Evolutionary conservation across 1,284 basidiomycete species (phyloP).

Genomic region (Clitocybe nebularis): DNA sequence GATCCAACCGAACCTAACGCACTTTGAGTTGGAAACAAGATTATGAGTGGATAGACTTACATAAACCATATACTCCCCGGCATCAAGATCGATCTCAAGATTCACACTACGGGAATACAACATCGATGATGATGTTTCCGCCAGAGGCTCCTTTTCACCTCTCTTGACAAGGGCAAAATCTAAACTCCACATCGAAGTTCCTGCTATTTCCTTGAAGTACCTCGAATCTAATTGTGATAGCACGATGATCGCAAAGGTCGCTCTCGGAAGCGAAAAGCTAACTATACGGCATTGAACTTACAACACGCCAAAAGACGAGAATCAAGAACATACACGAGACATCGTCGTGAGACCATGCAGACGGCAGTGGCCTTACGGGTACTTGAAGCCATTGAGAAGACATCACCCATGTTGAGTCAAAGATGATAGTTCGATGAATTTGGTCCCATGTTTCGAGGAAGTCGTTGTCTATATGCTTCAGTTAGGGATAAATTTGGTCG

Average conservation of each 20-base stretch:
- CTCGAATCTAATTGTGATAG: slow-evolving; percentile 48
- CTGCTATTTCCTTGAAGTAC: slow-evolving; percentile 43
- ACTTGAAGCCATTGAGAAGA: slow-evolving; percentile 46
- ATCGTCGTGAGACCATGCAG: slow-evolving; percentile 45
- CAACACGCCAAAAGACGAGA: too few species aligned
- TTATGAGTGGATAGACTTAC: slow-evolving; percentile 26
- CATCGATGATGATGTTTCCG: slow-evolving; percentile 35
- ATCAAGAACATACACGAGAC: slow-evolving; percentile 31
- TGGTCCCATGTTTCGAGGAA: slow-evolving; percentile 43
- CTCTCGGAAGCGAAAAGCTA: slow-evolving; percentile 37
- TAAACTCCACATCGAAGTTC: slow-evolving; percentile 40
- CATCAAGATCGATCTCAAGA: slow-evolving; percentile 40
- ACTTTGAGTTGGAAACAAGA: not conserved
- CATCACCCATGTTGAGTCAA: slow-evolving; percentile 46
- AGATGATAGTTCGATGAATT: slow-evolving; percentile 43
- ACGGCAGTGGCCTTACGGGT: slow-evolving; percentile 29
- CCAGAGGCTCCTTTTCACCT: slow-evolving; percentile 37
- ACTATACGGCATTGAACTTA: too few species aligned
- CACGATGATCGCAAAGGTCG: slow-evolving; percentile 44
- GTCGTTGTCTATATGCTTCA: slow-evolving; percentile 34
- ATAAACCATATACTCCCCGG: slow-evolving; percentile 52
- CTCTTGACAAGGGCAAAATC: slow-evolving; percentile 49
- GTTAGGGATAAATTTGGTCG: not conserved
- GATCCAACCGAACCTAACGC: slow-evolving; percentile 38
- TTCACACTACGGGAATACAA: slow-evolving; percentile 42